Evolutionary conservation across 1,284 basidiomycete genomes (phyloP).

Genomic region (Austroboletus novae-zelandiae): DNA sequence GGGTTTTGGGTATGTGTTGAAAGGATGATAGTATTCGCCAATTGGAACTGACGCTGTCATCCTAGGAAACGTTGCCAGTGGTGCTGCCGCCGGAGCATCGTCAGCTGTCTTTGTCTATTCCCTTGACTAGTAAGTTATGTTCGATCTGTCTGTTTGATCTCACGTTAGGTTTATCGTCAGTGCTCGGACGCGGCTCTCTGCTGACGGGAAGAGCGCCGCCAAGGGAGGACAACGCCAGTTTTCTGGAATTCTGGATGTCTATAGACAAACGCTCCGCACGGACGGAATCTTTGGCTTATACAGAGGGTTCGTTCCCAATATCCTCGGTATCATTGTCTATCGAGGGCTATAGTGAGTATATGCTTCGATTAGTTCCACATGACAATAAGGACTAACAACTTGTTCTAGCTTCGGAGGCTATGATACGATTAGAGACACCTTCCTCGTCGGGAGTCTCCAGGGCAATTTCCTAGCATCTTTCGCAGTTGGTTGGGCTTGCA

Average conservation of each 20-base stretch:
- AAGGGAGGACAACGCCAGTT: slow-evolving; percentile 45
- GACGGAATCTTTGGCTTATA: slow-evolving; percentile 55
- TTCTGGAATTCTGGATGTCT: slow-evolving; percentile 45
- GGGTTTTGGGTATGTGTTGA: slow-evolving; percentile 39
- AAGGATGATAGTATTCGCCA: background rate
- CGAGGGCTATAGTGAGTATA: slow-evolving; percentile 50
- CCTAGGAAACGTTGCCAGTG: slow-evolving; percentile 45
- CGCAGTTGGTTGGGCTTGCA: slow-evolving; percentile 53
- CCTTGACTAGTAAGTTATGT: slow-evolving; percentile 48
- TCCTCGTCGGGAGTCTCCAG: slow-evolving; percentile 55
- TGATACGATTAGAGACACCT: slow-evolving; percentile 52
- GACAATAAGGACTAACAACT: background rate
- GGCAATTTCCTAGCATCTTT: slow-evolving; percentile 67
- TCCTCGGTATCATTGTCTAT: slow-evolving; percentile 62
- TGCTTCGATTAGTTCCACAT: no score
- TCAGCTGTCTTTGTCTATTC: slow-evolving; percentile 58
- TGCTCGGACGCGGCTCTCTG: slow-evolving; percentile 55
- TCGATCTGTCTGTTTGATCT: background rate
- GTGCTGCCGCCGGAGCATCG: slow-evolving; percentile 47
- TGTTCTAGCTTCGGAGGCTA: slow-evolving; percentile 42
- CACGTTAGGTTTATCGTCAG: slow-evolving; percentile 16
- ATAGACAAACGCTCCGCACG: slow-evolving; percentile 51
- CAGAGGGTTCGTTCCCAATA: slow-evolving; percentile 61
- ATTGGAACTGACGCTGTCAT: background rate
- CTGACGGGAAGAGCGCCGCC: slow-evolving; percentile 46